Evolutionary conservation across 352 stramenopile species (phyloP), one percentile per base, ranked within the genome.

Genomic region (Phytopythium chamaehyphon): DNA sequence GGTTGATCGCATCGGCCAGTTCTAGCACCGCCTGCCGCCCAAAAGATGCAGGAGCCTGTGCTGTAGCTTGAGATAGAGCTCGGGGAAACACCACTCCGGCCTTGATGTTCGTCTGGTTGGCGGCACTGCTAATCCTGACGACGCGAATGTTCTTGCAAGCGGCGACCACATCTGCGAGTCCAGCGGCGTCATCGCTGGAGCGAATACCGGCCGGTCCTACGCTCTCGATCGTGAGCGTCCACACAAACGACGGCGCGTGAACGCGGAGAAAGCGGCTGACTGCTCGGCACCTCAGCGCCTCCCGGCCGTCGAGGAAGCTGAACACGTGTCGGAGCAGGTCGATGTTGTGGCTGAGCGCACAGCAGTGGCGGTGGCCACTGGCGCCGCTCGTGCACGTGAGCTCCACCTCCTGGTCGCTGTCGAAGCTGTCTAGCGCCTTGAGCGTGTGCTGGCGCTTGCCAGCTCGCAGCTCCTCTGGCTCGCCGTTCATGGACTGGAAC

Each of bases 271-370:
- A 85, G 15, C 64, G 71, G 61, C 73, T 83, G 21, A 90, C 64
- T 0, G 55, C 54, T 16, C 72, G 66, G 43, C 55, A 73, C 1
- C 65, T 64, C 40, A 84, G 47, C 26, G 77, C 57, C 24, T 85
- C 69, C n/a, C 51, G 54, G 22, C 76, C 76, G 18, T 79, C 72
- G 14, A 88, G 51, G 40, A 76, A 90, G 18, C 55, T 64, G 49
- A 76, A 86, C 14, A 87, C 65, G n/a, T 80, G 67, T 12, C 55
- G 57, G 24, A 90, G 36, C 5, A 90, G 45, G 45, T 89, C 70
- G 40, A 75, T 54, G 43, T 86, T 83, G 57, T 75, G 69, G 40
- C 75, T 71, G 2, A 84, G 57, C 10, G 83, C 67, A 28, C 66
- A 79, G 15, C 54, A 40, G 47, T 31, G 28, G 26, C 45, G 28